Percentiles rank a stretch among this genome's conserved stretches.
Conservation (phyloP, 768 basidiomycete species). For the Mycena albidolilacea region DNA sequence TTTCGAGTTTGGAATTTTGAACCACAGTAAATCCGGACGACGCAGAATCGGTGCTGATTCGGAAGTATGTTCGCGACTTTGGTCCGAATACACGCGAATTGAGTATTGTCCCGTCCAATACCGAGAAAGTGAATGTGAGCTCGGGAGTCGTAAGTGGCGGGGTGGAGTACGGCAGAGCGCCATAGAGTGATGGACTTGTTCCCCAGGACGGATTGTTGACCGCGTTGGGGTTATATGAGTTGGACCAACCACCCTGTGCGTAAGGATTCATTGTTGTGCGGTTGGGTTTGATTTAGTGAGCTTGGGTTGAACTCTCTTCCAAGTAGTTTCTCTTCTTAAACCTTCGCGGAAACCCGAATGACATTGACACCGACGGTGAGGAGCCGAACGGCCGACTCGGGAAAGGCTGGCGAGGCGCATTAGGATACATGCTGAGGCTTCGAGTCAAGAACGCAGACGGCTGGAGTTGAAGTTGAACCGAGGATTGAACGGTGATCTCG, state of each 20-base stretch:
- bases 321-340: neutral
- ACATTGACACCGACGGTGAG: neutral
- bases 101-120: slow-evolving; percentile 53
- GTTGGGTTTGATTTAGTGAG: neutral
- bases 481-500: slow-evolving; percentile 26
- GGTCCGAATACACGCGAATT: slow-evolving; percentile 56
- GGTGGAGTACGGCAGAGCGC: slow-evolving; percentile 18
- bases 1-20: slow-evolving; percentile 51
- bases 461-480: slow-evolving; percentile 14
- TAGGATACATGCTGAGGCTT: neutral
- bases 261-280: slow-evolving; percentile 30
- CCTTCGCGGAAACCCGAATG: neutral
- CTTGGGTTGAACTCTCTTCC: neutral
- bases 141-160: slow-evolving; percentile 40
- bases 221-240: slow-evolving; percentile 17
- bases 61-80: slow-evolving; percentile 53
- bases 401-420: neutral
- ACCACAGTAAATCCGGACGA: slow-evolving; percentile 52
- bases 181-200: slow-evolving; percentile 18
- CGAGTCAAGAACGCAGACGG: slow-evolving; percentile 12
- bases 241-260: slow-evolving; percentile 35
- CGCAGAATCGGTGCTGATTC: slow-evolving; percentile 51
- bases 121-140: slow-evolving; percentile 53
- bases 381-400: slow-evolving; percentile 25
- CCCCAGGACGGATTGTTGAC: slow-evolving; percentile 3